Percentiles rank a stretch among this genome's conserved stretches.
Evolutionary conservation across 2,329 filamentous ascomycete species (phyloP).

Genomic region (Fusarium nelsonii): DNA sequence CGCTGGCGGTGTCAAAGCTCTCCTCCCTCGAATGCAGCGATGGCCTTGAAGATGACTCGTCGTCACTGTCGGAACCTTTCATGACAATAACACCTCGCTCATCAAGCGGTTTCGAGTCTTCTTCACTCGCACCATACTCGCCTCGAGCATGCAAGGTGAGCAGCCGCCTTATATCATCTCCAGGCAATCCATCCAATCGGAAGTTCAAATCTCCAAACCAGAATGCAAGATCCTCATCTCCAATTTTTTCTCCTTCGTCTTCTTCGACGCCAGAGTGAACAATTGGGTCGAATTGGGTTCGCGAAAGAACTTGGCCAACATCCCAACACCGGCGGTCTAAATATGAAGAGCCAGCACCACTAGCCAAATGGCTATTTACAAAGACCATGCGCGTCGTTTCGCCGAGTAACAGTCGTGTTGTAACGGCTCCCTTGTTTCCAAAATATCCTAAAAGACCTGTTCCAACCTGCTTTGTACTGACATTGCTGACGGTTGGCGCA

Average conservation of each 20-base stretch:
- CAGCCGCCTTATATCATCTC: constrained; percentile 87
- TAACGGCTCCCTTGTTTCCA: constrained; percentile 94
- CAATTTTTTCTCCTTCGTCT: constrained; percentile 77
- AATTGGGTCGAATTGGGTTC: constrained; percentile 83
- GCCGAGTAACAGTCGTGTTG: constrained; percentile 83
- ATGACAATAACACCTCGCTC: constrained; percentile 66
- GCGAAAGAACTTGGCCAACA: constrained; percentile 78
- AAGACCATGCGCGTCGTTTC: constrained; percentile 92
- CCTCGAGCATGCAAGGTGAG: constrained; percentile 85
- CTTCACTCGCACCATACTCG: constrained; percentile 72
- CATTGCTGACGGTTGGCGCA: constrained; percentile 78
- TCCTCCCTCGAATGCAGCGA: constrained; percentile 52
- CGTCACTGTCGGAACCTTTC: constrained; percentile 59
- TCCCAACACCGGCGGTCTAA: constrained; percentile 93
- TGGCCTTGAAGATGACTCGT: constrained; percentile 56
- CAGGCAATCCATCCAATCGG: constrained; percentile 86
- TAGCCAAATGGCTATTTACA: constrained; percentile 90
- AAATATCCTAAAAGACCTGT: constrained; percentile 93
- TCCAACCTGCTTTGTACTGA: constrained; percentile 85
- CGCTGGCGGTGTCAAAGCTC: constrained; percentile 57
- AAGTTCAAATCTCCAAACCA: constrained; percentile 99
- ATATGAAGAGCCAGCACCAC: constrained; percentile 81
- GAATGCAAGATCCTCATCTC: constrained; percentile 92
- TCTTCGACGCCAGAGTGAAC: constrained; percentile 72
- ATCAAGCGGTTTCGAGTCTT: constrained; percentile 56